A percentile compares a stretch with the other conserved stretches of the same genome.
phyloP scores from a whole-genome alignment of 2,329 filamentous ascomycete genomes.

The Pseudogymnoascus sp. region DNA sequence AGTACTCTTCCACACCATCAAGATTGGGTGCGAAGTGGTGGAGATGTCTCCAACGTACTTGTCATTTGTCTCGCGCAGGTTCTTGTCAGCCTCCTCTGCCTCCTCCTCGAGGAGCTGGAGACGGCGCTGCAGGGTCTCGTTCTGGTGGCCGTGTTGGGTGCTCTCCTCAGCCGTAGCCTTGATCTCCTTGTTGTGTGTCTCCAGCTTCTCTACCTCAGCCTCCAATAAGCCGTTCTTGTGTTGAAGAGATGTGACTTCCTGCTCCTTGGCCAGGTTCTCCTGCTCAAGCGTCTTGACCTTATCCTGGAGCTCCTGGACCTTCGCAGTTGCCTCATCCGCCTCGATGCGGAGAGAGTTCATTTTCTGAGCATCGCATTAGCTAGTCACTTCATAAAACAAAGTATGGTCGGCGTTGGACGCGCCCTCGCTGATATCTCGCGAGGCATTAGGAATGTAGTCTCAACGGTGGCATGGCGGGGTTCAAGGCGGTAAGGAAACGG shows the following conservation, averaged over 20 bases:
- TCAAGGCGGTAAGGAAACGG: conserved; percentile 3
- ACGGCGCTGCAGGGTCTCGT: conserved; percentile 84
- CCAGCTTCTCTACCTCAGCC: conserved; percentile 84
- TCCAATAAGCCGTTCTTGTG: conserved; percentile 95
- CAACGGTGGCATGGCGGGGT: neutral
- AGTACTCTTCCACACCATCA: conserved; percentile 9
- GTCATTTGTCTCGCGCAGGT: conserved; percentile 92
- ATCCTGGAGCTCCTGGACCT: conserved; percentile 77
- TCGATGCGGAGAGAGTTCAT: conserved; percentile 92
- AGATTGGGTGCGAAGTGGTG: neutral
- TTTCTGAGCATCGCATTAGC: conserved; percentile 49
- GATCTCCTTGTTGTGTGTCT: conserved; percentile 70
- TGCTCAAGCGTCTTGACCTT: conserved; percentile 89
- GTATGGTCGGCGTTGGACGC: neutral
- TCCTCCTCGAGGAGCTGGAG: conserved; percentile 96
- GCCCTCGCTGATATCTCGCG: neutral
- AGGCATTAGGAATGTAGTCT: neutral
- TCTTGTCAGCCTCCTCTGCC: conserved; percentile 93
- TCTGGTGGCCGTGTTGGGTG: conserved; percentile 74
- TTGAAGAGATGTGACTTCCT: conserved; percentile 91
- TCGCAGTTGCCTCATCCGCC: conserved; percentile 73
- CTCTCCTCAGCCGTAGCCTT: conserved; percentile 82
- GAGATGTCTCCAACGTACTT: conserved; percentile 58
- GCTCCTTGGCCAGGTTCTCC: conserved; percentile 92
- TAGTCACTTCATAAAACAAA: neutral